These are phyloP conservation scores for Isatis lusitanica DNA, from an alignment of 441 rosid genomes.

Conservation along the genomic window DNA sequence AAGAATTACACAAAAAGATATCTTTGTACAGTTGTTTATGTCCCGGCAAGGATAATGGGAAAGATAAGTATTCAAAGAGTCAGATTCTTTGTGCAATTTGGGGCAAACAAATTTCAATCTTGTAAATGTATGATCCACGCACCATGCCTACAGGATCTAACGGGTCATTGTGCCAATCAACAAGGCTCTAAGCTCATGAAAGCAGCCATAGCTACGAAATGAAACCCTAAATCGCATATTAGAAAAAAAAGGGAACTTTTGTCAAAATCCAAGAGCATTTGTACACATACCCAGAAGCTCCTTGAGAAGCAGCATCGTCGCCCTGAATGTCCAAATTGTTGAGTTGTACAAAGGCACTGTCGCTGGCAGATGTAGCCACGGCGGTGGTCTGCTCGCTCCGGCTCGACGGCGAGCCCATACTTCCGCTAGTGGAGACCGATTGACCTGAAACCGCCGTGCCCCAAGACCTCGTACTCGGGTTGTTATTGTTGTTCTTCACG, in stretches of 20 bases:
- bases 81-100: neutral
- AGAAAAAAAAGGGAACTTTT: neutral
- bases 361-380: constrained; percentile 78
- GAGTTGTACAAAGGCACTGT: constrained; percentile 60
- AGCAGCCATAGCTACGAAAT: neutral
- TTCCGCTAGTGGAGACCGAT: constrained; percentile 92
- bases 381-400: constrained; percentile 63
- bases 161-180: neutral
- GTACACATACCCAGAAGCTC: constrained; percentile 69
- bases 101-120: neutral
- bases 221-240: constrained; percentile 23
- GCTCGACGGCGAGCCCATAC: constrained; percentile 94
- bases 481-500: constrained; percentile 38
- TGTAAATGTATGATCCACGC: neutral
- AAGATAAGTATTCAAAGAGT: neutral
- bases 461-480: constrained; percentile 76
- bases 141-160: neutral
- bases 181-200: neutral
- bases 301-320: constrained; percentile 90
- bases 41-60: neutral
- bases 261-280: neutral
- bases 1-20: neutral
- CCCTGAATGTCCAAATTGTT: constrained; percentile 88
- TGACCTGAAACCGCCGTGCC: constrained; percentile 79
- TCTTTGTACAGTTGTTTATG: neutral